A percentile compares a stretch with the other conserved stretches of the same genome.
These are phyloP conservation scores for Capsella bursapastoris DNA, from an alignment of 345 rosid species.

Conservation along the genomic window DNA sequence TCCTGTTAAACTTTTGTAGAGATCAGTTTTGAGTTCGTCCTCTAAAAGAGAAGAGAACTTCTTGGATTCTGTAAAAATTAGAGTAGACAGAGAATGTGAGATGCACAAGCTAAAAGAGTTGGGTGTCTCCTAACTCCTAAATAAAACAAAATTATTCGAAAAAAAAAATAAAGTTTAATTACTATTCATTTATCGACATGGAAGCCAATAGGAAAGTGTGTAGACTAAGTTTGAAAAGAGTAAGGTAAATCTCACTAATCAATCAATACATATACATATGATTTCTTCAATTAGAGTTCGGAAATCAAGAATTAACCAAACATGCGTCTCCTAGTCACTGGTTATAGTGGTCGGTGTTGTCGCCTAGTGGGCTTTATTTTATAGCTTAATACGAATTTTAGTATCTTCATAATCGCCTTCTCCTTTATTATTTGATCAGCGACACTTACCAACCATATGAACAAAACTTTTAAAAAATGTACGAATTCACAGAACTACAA, in stretches of 20 bases:
- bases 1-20: neutral
- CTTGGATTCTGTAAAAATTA: neutral
- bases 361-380: constrained; percentile 34
- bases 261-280: constrained; percentile 43
- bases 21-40: neutral
- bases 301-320: constrained; percentile 45
- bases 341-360: constrained; percentile 66
- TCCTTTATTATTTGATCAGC: neutral
- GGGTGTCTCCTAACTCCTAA: neutral
- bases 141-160: neutral
- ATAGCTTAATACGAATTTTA: constrained; percentile 15
- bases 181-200: neutral
- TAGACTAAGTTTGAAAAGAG: constrained; percentile 20
- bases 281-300: constrained; percentile 32
- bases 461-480: neutral
- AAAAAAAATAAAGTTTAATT: too few species aligned
- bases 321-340: constrained; percentile 65
- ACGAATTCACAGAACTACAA: neutral
- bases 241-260: constrained; percentile 42
- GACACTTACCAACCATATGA: neutral
- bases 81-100: neutral
- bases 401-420: constrained; percentile 2
- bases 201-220: constrained; percentile 34
- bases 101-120: neutral
- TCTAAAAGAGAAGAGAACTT: neutral